phyloP scores from a whole-genome alignment of 2,329 filamentous ascomycete genomes.

The Arthrobotrys pseudoclavata region DNA sequence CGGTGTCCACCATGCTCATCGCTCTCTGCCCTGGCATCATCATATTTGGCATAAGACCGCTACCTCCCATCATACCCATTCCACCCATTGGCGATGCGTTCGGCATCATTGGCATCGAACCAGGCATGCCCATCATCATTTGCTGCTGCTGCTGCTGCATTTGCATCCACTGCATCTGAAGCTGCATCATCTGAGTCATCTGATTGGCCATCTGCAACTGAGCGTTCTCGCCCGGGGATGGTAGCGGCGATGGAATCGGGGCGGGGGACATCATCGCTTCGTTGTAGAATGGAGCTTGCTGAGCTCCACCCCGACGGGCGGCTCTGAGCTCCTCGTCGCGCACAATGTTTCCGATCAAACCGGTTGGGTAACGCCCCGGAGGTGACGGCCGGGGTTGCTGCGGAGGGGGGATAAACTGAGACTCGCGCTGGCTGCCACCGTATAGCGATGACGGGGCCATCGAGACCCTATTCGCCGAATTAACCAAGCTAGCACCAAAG shows the following conservation, averaged over 20 bases:
- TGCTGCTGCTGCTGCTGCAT: constrained; percentile 64
- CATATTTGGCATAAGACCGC: constrained; percentile 40
- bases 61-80: constrained; percentile 64
- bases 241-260: constrained; percentile 63
- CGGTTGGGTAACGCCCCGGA: constrained; percentile 74
- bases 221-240: constrained; percentile 77
- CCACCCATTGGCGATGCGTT: constrained; percentile 64
- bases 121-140: constrained; percentile 63
- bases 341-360: constrained; percentile 88
- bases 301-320: constrained; percentile 46
- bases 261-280: constrained; percentile 62
- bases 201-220: constrained; percentile 85
- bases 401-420: constrained; percentile 63
- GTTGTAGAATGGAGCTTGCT: constrained; percentile 60
- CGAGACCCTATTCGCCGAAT: constrained; percentile 79
- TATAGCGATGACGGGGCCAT: constrained; percentile 71
- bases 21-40: constrained; percentile 73
- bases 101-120: constrained; percentile 65
- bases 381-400: constrained; percentile 61
- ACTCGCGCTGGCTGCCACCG: constrained; percentile 66
- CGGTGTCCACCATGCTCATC: constrained; percentile 87
- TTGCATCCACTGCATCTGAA: constrained; percentile 92
- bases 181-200: constrained; percentile 89
- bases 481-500: constrained; percentile 79
- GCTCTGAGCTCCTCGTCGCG: constrained; percentile 65